Conservation (phyloP, 768 basidiomycete species). For the Asterophora lycoperdoides region DNA sequence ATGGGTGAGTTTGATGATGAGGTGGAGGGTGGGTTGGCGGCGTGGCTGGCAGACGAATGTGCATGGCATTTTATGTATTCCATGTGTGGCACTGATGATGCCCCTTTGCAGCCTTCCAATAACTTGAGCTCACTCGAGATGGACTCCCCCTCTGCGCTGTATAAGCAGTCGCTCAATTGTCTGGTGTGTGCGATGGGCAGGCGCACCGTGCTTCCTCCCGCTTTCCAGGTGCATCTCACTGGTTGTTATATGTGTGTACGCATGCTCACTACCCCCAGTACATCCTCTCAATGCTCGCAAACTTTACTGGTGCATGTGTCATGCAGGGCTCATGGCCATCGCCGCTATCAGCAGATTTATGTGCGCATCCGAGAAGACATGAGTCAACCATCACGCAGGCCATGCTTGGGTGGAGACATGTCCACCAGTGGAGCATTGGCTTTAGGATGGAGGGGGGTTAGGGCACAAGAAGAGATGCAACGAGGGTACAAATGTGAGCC, state of each 20-base stretch:
- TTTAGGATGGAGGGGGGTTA: too few species aligned
- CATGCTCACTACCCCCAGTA: too few species aligned
- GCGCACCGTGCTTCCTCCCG: constrained; percentile 66
- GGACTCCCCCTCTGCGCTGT: constrained; percentile 66
- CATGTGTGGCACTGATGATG: constrained; percentile 1
- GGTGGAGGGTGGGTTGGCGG: constrained; percentile 35
- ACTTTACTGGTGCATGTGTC: constrained; percentile 80
- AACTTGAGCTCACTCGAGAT: constrained; percentile 53
- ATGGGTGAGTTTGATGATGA: constrained; percentile 75
- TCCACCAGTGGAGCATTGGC: too few species aligned
- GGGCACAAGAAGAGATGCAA: too few species aligned
- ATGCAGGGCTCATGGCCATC: constrained; percentile 85
- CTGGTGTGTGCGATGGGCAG: constrained; percentile 80
- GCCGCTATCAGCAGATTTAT: constrained; percentile 77
- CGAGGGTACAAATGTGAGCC: too few species aligned
- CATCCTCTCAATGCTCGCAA: constrained; percentile 77
- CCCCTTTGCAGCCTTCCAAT: constrained; percentile 49
- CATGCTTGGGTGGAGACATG: too few species aligned
- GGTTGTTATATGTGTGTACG: background rate
- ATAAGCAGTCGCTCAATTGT: constrained; percentile 81
- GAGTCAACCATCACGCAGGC: too few species aligned
- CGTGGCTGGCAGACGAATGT: constrained; percentile 78
- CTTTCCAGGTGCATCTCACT: constrained; percentile 50
- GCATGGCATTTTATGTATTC: constrained; percentile 25
- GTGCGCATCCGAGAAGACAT: too few species aligned